Percentiles rank a stretch among this genome's conserved stretches.
These are phyloP conservation scores for Metschnikowia vanudenii DNA, from an alignment of 805 yeast genomes.

Conservation along the genomic window DNA sequence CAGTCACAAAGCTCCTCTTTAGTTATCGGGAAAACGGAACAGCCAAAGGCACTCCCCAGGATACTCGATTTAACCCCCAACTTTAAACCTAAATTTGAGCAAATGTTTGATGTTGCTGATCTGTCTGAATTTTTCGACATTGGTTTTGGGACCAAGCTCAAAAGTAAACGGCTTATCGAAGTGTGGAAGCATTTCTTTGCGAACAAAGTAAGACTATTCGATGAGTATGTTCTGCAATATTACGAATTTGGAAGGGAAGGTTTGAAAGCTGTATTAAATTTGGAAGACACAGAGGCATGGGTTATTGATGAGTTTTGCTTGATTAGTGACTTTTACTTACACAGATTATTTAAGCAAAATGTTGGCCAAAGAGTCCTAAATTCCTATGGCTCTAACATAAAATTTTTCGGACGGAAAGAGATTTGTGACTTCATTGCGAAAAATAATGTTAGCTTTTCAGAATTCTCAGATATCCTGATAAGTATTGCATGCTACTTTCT, in stretches of 20 bases:
- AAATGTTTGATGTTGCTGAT: too few relatives aligned
- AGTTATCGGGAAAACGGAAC: too few relatives aligned
- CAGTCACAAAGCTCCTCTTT: too few relatives aligned
- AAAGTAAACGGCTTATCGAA: not conserved
- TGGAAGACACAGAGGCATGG: not conserved
- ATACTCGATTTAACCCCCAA: too few relatives aligned
- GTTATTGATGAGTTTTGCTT: not conserved
- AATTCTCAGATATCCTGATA: too few relatives aligned
- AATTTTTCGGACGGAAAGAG: too few relatives aligned
- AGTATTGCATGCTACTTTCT: too few relatives aligned
- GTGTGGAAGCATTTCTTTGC: not conserved
- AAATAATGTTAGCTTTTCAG: too few relatives aligned
- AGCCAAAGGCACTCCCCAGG: too few relatives aligned
- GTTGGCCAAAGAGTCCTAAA: not conserved
- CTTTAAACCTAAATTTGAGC: too few relatives aligned
- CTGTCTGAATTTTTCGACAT: not conserved
- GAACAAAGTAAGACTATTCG: not conserved
- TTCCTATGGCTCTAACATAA: too few relatives aligned
- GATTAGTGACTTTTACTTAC: not conserved
- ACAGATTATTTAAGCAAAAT: not conserved
- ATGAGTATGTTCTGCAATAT: not conserved
- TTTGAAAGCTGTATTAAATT: not conserved
- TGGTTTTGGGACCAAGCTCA: not conserved
- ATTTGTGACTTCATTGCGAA: too few relatives aligned
- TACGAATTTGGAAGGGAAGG: not conserved